Evolutionary conservation across 192 early-diverging fungal genomes (phyloP), one percentile per base, ranked within the genome.

Genomic region (Dispira parvispora): DNA sequence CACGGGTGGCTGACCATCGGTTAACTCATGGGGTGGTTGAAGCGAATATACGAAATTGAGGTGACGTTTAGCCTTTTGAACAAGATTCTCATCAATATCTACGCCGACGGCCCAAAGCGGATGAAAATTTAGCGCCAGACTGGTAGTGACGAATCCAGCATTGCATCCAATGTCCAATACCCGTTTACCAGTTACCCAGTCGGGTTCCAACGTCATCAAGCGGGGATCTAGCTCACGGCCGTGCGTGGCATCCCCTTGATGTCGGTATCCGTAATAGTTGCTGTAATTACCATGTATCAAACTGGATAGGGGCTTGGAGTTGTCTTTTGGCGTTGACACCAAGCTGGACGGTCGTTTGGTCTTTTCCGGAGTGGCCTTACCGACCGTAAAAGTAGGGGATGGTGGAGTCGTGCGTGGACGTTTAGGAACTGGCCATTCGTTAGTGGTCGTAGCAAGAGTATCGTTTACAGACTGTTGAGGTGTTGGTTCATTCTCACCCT

Each of bases 131-230:
- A 70, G n/a, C 0, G 84, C 89, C 68, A 73, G 27, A 2, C 10
- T 23, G 23, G 78, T 66, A 2, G 83, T 80, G 10, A 91, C 60
- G 23, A 77, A 53, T 11, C 84, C 89, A 0, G 79, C 66, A 67
- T 91, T 88, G 72, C 89, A 91, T 3, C 89, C 89, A 67, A 91
- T 78, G 63, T 91, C 89, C 12, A 89, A 72, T 8, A 89, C 82
- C 20, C 55, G 49, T 46, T 83, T 82, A 11, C 70, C 69, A 44
- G 62, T 61, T 38, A 91, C 77, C 67, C 73, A 73, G 14, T 27
- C 61, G 27, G 61, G 50, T 3, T 80, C 68, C 32, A 91, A 50
- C 6, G 82, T 46, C 21, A 67, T 62, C 9, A 91, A 63, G 9
- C 89, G 78, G 1, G 78, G 64, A 67, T 91, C 89, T 46, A 26